Percentiles rank a stretch among this genome's conserved stretches.
phyloP scores from a whole-genome alignment of 352 stramenopile genomes.

The Pythium pyrilobum region DNA sequence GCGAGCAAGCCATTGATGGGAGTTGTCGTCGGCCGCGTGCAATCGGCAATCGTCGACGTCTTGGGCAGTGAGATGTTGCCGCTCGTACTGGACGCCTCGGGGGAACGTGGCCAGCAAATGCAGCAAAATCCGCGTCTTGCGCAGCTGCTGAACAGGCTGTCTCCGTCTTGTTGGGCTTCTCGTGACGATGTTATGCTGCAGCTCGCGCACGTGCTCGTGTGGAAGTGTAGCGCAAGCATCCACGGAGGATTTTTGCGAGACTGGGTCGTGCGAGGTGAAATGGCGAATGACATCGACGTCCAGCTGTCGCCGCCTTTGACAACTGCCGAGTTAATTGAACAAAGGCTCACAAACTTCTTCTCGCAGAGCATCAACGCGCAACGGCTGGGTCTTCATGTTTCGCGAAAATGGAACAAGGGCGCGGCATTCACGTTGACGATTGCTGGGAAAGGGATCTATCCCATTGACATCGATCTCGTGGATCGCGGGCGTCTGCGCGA shows the following conservation, averaged over 20 bases:
- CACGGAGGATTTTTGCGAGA: conserved; percentile 23
- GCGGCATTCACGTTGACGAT: conserved; percentile 6
- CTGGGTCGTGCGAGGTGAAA: conserved; percentile 21
- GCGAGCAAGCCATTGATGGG: conserved; percentile 17
- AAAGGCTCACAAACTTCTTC: conserved; percentile 1
- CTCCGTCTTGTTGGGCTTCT: conserved; percentile 10
- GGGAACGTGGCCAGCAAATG: conserved; percentile 20
- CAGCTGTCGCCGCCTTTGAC: conserved; percentile 13
- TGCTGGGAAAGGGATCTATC: background rate
- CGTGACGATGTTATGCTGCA: conserved; percentile 27
- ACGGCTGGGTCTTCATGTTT: background rate
- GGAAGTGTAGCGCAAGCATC: conserved; percentile 9
- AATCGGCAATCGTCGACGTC: conserved; percentile 9
- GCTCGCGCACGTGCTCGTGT: conserved; percentile 16
- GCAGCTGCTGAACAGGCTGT: background rate
- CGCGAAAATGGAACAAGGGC: conserved; percentile 11
- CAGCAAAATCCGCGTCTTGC: conserved; percentile 11
- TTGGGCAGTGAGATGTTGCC: conserved; percentile 12
- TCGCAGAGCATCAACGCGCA: background rate
- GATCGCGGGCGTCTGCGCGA: background rate
- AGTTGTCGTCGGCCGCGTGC: conserved; percentile 17
- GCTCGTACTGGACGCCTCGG: conserved; percentile 5
- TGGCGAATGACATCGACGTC: conserved; percentile 22
- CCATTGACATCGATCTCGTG: conserved; percentile 21
- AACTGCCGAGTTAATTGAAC: conserved; percentile 2